Conservation (phyloP, 116 monocot species). For the Zostera marina region DNA sequence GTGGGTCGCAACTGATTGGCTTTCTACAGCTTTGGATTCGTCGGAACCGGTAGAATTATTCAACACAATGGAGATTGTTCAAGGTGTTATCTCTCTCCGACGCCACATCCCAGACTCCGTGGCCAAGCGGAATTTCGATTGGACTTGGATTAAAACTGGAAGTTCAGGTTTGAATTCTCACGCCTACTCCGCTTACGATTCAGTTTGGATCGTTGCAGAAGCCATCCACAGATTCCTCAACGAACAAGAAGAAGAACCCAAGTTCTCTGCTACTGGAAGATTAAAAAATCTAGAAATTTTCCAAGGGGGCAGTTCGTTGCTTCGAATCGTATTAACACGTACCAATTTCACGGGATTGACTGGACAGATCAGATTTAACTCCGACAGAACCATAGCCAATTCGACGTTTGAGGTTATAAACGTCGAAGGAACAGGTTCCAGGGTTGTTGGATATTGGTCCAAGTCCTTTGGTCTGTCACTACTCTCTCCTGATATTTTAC, state of each 20-base stretch:
- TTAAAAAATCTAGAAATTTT: conserved; percentile 40
- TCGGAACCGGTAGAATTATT: conserved; percentile 10
- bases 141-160: conserved; percentile 36
- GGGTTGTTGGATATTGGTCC: conserved; percentile 78
- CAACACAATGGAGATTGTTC: conserved; percentile 39
- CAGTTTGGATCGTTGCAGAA: conserved; percentile 68
- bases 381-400: conserved; percentile 39
- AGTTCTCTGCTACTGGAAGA: conserved; percentile 24
- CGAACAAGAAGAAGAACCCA: conserved; percentile 26
- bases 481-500: conserved; percentile 50
- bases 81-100: conserved; percentile 65
- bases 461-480: conserved; percentile 54
- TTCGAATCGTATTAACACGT: conserved; percentile 24
- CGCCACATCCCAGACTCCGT: conserved; percentile 54
- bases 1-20: conserved; percentile 95
- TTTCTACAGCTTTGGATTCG: conserved; percentile 71
- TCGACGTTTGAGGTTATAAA: conserved; percentile 86
- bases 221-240: conserved; percentile 54
- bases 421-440: conserved; percentile 37
- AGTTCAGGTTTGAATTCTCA: conserved; percentile 48
- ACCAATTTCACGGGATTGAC: conserved; percentile 57
- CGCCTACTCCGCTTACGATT: conserved; percentile 75
- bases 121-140: conserved; percentile 21
- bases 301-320: conserved; percentile 37
- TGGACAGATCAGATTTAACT: conserved; percentile 41